Percentiles rank a stretch among this genome's conserved stretches.
phyloP scores from a whole-genome alignment of 148 eudicot species.

The Diospyros lotus region DNA sequence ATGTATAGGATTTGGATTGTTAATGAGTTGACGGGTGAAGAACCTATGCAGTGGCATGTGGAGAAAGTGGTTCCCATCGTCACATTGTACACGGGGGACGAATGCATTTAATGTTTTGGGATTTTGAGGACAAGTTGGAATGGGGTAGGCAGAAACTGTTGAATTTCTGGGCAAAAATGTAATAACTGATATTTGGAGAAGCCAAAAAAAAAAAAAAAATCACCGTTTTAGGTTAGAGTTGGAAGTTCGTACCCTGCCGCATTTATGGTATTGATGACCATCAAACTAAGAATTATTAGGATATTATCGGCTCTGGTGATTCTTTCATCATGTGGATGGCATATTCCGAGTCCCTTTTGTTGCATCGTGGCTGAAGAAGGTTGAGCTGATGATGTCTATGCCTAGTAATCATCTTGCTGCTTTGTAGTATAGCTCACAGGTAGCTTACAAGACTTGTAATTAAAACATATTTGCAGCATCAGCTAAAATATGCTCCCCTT shows the following conservation, averaged over 20 bases:
- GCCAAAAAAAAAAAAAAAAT: neutral
- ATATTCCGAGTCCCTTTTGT: neutral
- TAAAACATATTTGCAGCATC: neutral
- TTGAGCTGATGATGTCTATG: neutral
- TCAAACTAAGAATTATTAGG: neutral
- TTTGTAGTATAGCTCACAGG: neutral
- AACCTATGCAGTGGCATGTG: neutral
- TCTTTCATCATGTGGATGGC: neutral
- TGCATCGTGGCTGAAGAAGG: neutral
- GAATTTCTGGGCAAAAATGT: neutral
- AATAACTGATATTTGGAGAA: neutral
- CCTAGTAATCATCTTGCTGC: neutral
- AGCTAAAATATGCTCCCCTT: neutral
- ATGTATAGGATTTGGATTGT: neutral
- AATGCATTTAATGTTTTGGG: conserved; percentile 7
- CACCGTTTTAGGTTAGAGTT: neutral
- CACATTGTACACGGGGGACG: neutral
- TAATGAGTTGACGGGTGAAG: neutral
- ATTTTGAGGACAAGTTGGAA: conserved; percentile 1
- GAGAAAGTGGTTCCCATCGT: neutral
- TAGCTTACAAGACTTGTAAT: neutral
- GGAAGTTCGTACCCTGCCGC: neutral
- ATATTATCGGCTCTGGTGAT: neutral
- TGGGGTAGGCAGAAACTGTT: neutral
- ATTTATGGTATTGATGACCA: neutral